phyloP scores from a whole-genome alignment of 345 rosid species.

The Iberis pinnata region DNA sequence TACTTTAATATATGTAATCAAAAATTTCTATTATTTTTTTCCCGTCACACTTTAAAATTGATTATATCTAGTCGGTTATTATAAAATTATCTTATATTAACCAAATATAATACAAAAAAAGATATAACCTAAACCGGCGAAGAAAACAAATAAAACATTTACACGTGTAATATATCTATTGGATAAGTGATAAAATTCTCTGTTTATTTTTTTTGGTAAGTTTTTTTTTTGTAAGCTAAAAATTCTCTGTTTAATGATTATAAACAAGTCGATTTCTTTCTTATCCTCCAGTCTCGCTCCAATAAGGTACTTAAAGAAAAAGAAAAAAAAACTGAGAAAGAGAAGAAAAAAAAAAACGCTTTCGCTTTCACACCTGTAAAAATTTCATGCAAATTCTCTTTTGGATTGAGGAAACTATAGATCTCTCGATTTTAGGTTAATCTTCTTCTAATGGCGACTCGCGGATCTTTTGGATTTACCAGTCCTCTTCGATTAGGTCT shows the following conservation, averaged over 20 bases:
- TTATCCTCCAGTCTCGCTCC: constrained; percentile 18
- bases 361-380: constrained; percentile 24
- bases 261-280: neutral
- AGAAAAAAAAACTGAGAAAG: too few relatives aligned
- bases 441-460: constrained; percentile 44
- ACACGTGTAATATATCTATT: neutral
- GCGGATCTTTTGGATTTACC: constrained; percentile 30
- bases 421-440: constrained; percentile 13
- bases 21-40: too few relatives aligned
- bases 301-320: too few relatives aligned
- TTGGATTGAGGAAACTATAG: constrained; percentile 16
- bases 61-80: too few relatives aligned
- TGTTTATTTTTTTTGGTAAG: too few relatives aligned
- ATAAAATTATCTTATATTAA: neutral
- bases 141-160: constrained; percentile 1
- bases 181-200: neutral
- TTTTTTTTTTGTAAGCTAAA: too few relatives aligned
- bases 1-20: too few relatives aligned
- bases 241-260: constrained; percentile 3
- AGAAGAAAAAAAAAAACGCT: constrained; percentile 1
- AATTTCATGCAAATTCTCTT: constrained; percentile 17
- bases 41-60: too few relatives aligned
- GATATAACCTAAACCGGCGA: too few relatives aligned
- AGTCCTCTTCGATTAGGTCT: constrained; percentile 47
- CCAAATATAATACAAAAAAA: neutral